Evolutionary conservation across 2,329 filamentous ascomycete species (phyloP).

Genomic region (Talaromyces amestolkiae): DNA sequence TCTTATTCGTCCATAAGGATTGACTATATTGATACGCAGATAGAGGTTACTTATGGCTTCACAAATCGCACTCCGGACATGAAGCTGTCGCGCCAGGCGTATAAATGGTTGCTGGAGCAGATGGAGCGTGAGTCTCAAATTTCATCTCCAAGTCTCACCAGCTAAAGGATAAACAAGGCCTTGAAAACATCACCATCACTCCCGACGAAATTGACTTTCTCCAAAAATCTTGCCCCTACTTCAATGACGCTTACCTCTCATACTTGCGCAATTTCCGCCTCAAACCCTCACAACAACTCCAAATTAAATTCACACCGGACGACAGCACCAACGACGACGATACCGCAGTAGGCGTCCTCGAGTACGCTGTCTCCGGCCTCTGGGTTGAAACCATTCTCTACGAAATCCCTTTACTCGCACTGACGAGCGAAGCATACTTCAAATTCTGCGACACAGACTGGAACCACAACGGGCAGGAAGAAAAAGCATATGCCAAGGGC

Average conservation of each 20-base stretch:
- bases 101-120: slow-evolving; percentile 79
- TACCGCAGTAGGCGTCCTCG: slow-evolving; percentile 68
- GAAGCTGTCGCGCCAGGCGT: slow-evolving; percentile 79
- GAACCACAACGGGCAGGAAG: slow-evolving; percentile 81
- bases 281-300: slow-evolving; percentile 75
- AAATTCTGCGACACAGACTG: slow-evolving; percentile 93
- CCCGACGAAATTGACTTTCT: slow-evolving; percentile 79
- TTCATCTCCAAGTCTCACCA: neutral
- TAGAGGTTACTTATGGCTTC: slow-evolving; percentile 82
- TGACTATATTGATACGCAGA: slow-evolving; percentile 15
- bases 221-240: slow-evolving; percentile 73
- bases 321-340: slow-evolving; percentile 61
- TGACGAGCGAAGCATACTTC: slow-evolving; percentile 96
- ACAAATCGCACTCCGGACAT: slow-evolving; percentile 95
- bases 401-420: slow-evolving; percentile 87
- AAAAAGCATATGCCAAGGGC: slow-evolving; percentile 80
- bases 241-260: slow-evolving; percentile 71
- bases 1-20: too few species aligned
- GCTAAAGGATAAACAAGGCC: slow-evolving; percentile 51
- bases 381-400: slow-evolving; percentile 98
- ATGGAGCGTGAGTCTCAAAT: slow-evolving; percentile 63
- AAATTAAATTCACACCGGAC: slow-evolving; percentile 60
- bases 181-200: slow-evolving; percentile 76
- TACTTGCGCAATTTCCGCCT: slow-evolving; percentile 82
- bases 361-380: slow-evolving; percentile 72